A percentile compares a stretch with the other conserved stretches of the same genome.
Conservation (phyloP, 1,284 basidiomycete genomes). For the Veloboletus limbatus region DNA sequence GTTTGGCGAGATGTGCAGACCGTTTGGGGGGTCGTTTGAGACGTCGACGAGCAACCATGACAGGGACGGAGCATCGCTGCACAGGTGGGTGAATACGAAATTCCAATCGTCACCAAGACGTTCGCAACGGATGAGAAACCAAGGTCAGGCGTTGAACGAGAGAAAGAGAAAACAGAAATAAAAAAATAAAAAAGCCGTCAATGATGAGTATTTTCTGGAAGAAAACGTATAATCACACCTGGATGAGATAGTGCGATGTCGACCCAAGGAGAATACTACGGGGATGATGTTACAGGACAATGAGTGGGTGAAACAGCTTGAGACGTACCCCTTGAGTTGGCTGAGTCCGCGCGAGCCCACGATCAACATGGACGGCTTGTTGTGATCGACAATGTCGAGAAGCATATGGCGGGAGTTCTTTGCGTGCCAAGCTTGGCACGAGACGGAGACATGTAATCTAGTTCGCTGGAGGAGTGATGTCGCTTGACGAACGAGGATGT, state of each 20-base stretch:
- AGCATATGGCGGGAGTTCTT: constrained; percentile 95
- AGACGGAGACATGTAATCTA: constrained; percentile 78
- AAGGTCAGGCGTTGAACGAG: not conserved
- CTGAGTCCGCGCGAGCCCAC: constrained; percentile 92
- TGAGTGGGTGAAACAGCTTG: not conserved
- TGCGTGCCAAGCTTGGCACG: constrained; percentile 94
- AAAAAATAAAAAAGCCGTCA: constrained; percentile 5
- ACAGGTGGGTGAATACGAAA: not conserved
- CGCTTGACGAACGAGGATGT: constrained; percentile 85
- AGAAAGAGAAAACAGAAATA: not conserved
- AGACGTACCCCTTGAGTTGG: constrained; percentile 80
- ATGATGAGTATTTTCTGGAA: not conserved
- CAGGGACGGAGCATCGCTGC: constrained; percentile 84
- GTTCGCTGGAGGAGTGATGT: constrained; percentile 90
- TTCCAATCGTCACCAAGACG: not conserved
- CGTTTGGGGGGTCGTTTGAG: constrained; percentile 71
- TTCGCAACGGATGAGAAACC: not conserved
- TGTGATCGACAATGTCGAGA: constrained; percentile 87
- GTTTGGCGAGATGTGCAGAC: constrained; percentile 60
- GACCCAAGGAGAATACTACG: constrained; percentile 91
- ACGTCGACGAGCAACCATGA: constrained; percentile 86
- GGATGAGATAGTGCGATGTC: constrained; percentile 95
- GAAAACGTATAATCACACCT: constrained; percentile 41
- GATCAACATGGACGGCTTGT: constrained; percentile 91
- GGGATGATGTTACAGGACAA: not conserved